Conservation (phyloP, 1,284 basidiomycete species). For the Afroboletus lepidellus region DNA sequence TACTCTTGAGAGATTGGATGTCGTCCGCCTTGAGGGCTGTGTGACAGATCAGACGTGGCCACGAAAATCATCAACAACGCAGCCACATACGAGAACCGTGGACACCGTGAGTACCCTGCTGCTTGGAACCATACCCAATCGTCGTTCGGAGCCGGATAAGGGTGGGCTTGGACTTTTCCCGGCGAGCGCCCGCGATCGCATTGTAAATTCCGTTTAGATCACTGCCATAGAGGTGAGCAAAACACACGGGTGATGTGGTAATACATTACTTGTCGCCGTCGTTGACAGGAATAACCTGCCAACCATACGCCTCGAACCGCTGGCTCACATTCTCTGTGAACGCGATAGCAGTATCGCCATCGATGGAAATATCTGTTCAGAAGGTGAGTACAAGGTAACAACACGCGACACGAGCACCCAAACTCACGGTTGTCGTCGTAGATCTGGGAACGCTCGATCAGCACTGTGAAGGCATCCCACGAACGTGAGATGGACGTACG, state of each 20-base stretch:
- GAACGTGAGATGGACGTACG: slow-evolving; percentile 44
- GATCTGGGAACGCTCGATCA: slow-evolving; percentile 46
- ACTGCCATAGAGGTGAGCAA: slow-evolving; percentile 37
- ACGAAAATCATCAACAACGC: background rate
- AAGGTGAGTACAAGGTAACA: background rate
- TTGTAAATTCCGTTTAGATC: slow-evolving; percentile 80
- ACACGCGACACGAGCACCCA: slow-evolving; percentile 1
- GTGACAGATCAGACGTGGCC: slow-evolving; percentile 3
- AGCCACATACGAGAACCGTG: slow-evolving; percentile 78
- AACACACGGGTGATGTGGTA: background rate
- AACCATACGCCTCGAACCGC: slow-evolving; percentile 89
- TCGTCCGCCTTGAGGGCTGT: slow-evolving; percentile 92
- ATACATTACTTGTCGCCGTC: slow-evolving; percentile 73
- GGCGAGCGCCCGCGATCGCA: slow-evolving; percentile 77
- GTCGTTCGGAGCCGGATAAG: slow-evolving; percentile 86
- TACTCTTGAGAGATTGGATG: slow-evolving; percentile 79
- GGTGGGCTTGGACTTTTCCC: slow-evolving; percentile 81
- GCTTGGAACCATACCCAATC: slow-evolving; percentile 92
- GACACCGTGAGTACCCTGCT: slow-evolving; percentile 89
- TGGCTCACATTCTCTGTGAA: slow-evolving; percentile 94
- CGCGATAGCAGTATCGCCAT: slow-evolving; percentile 87
- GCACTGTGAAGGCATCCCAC: slow-evolving; percentile 10
- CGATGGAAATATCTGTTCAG: slow-evolving; percentile 86
- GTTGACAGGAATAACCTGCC: slow-evolving; percentile 87
- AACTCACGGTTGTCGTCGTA: slow-evolving; percentile 86